Evolutionary conservation across 495 filamentous ascomycete species (phyloP), one percentile per base, ranked within the genome.

Genomic region (Podospora australis): DNA sequence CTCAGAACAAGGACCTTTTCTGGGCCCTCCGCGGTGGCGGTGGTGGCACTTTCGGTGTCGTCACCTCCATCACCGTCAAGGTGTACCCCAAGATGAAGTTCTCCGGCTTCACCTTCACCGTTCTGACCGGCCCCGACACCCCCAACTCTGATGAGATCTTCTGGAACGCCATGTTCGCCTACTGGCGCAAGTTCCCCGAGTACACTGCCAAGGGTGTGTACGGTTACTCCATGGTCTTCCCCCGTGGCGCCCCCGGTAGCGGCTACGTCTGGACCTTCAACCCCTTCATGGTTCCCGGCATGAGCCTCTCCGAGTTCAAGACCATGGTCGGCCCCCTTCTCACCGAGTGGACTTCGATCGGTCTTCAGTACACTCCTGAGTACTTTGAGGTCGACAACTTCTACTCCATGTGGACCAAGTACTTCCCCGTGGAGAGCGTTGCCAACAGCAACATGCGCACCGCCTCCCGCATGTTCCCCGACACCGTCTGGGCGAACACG

Each of bases 21-120:
- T 71, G 71, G 63, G 78, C 74, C 2, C 58, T 83, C 10, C 67
- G 75, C 19, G 78, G 78, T 11, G 77, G 76, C 4, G 67, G 69
- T 25, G 66, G 64, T 24, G 46, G 74, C 49, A 77, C 74, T 30
- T 82, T 67, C 46, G 78, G 77, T 9, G 62, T 78, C 6, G 72
- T 79, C 5, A 72, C 71, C 16, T 77, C 74, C 1, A 53, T 78
- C 35, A 69, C 67, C 19, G 65, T 74, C 39, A 73, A 71, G 25
- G 69, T 72, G 19, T 61, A 70, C 42, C 68, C 59, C 20, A 71
- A 72, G 47, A 56, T 64, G 13, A 57, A 57, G 4, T 63, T 70
- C 2, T 65, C 74, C 5, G 52, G 49, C 4, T 36, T 57, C 6
- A 54, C 49, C 1, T 52, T 69, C 5, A 70, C 56, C 22, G 75